phyloP scores from a whole-genome alignment of 805 yeast species.

The Suhomyces kilbournensis region DNA sequence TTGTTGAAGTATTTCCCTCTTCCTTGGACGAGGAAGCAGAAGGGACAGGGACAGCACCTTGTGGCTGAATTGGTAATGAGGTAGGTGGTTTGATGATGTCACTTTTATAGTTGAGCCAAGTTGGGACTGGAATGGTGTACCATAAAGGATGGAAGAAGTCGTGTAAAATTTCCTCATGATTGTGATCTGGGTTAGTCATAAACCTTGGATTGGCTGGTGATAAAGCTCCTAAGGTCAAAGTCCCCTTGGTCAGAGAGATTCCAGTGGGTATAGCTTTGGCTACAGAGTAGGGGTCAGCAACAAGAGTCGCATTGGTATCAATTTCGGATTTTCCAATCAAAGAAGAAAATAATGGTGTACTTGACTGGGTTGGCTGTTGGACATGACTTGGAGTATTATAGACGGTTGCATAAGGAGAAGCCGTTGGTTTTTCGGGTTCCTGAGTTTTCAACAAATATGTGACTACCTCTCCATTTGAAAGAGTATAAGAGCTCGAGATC shows the following conservation, averaged over 20 bases:
- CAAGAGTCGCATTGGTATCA: constrained; percentile 68
- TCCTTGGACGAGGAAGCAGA: background rate
- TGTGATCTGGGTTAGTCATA: constrained; percentile 28
- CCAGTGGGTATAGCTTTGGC: constrained; percentile 61
- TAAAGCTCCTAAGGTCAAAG: constrained; percentile 28
- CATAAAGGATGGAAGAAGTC: constrained; percentile 44
- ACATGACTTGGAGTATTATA: constrained; percentile 20
- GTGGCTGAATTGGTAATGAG: constrained; percentile 4
- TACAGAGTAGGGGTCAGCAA: constrained; percentile 66
- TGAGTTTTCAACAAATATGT: constrained; percentile 31
- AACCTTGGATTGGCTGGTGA: constrained; percentile 31
- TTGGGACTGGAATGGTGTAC: constrained; percentile 43
- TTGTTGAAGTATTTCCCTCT: background rate
- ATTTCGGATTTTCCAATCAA: constrained; percentile 63
- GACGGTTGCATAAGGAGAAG: constrained; percentile 15
- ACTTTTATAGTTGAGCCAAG: constrained; percentile 37
- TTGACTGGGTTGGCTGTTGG: constrained; percentile 49
- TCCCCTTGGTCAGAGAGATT: constrained; percentile 18
- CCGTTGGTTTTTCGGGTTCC: constrained; percentile 24
- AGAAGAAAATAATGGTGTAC: constrained; percentile 78
- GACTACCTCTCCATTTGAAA: constrained; percentile 60
- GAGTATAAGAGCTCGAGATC: constrained; percentile 50
- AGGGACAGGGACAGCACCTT: constrained; percentile 2
- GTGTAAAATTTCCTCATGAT: constrained; percentile 35
- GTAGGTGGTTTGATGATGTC: constrained; percentile 13